Evolutionary conservation across 176 grass and related monocot genomes (phyloP).

Genomic region (Paspalum vaginatum): DNA sequence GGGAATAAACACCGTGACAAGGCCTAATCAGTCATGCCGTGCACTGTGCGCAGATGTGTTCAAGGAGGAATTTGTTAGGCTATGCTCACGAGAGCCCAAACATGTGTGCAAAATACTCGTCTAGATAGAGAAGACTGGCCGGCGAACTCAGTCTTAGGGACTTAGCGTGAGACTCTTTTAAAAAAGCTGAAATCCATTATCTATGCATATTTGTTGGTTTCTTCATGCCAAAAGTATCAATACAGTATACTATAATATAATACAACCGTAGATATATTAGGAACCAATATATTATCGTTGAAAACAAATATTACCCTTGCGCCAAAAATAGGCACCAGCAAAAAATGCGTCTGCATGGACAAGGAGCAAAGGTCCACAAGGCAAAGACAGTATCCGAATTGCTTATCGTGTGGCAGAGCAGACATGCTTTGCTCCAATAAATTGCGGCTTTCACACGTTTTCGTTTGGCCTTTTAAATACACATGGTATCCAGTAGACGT

Average conservation of each 20-base stretch:
- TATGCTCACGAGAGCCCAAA: too few relatives aligned
- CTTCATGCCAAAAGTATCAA: background rate
- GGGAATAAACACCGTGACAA: background rate
- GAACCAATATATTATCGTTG: too few relatives aligned
- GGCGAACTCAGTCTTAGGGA: too few relatives aligned
- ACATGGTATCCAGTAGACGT: background rate
- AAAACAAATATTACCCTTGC: background rate
- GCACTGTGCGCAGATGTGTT: background rate
- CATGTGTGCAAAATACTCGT: too few relatives aligned
- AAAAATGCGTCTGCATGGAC: background rate
- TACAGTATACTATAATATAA: background rate
- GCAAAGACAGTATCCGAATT: background rate
- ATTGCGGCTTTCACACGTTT: background rate
- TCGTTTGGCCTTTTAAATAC: background rate
- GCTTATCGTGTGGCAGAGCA: background rate
- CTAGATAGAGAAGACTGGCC: too few relatives aligned
- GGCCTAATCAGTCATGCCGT: background rate
- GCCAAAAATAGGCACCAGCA: background rate
- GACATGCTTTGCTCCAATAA: background rate
- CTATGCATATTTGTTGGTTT: background rate
- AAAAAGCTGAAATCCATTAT: too few relatives aligned
- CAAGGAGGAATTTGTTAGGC: background rate
- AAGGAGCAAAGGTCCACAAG: background rate
- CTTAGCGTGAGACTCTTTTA: too few relatives aligned
- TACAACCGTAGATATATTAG: too few relatives aligned